Evolutionary conservation across 1,284 basidiomycete genomes (phyloP), one percentile per base, ranked within the genome.

Genomic region (Cystobasidium slooffiae): DNA sequence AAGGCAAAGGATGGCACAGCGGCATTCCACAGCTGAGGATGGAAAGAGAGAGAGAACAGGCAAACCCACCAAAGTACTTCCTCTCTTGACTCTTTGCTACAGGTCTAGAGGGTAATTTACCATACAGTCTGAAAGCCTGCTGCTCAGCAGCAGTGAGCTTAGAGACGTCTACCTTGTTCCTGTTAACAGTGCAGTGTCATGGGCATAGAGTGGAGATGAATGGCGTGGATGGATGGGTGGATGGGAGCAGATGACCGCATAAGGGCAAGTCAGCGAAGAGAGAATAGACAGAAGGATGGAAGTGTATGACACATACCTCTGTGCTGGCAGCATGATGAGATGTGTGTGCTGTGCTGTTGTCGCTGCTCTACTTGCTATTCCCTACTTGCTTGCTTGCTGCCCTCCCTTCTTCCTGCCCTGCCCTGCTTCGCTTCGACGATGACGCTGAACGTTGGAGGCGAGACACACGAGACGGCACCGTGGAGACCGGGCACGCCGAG

Each of bases 101-200:
- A 18, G 56, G 49, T 24, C 63, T 70, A 43, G 56, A 89, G 18
- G 95, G 95, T 41, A 97, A 85, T 84, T 95, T 96, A 77, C 95
- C 95, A 84, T 98, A 98, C 81, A 94, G 88, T 80, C 90, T 88
- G 85, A 97, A 95, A 77, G 97, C 88, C 85, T 94, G 91, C 84
- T 94, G 89, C 85, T 98, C 95, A 85, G 97, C 91, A 81, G 91
- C 90, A 78, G 87, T 89, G 84, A 97, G 84, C 82, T 89, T 89
- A 92, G 96, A 81, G 43, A 75, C 69, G 59, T 74, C 65, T 64
- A 68, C 65, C 65, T 67, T 68, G 72, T 67, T 74, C 47, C 72
- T 68, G 72, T 24, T 9, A 31, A 31, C 12, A 6, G 56, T 43
- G 14, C 37, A 31, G 31, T 31, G 41, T n/a, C 37, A 39, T 18